These are phyloP conservation scores for Syzygium syzygioides DNA, from an alignment of 441 rosid genomes.

Conservation along the genomic window DNA sequence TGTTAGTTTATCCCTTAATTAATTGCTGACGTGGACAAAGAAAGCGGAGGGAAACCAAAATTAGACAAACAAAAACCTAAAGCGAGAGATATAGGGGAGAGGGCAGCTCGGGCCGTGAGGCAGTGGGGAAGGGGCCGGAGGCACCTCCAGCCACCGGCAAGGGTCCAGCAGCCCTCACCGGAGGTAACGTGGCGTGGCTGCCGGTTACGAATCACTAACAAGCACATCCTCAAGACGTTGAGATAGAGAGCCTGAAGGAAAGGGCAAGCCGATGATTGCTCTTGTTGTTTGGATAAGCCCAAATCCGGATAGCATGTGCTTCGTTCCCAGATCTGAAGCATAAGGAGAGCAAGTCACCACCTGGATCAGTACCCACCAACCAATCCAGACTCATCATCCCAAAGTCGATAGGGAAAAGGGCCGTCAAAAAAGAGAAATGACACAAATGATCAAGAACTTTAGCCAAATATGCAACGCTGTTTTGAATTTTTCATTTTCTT, in stretches of 20 bases:
- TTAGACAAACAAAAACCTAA: neutral
- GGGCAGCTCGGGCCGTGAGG: neutral
- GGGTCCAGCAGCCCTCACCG: neutral
- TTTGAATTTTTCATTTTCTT: fast-evolving
- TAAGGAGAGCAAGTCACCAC: neutral
- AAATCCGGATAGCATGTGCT: neutral
- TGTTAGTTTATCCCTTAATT: neutral
- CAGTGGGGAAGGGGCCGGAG: neutral
- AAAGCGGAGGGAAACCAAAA: neutral
- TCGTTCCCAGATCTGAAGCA: neutral
- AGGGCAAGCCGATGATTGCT: neutral
- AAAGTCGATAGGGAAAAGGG: neutral
- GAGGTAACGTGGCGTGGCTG: neutral
- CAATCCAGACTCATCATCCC: neutral
- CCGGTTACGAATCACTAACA: neutral
- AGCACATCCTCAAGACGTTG: neutral
- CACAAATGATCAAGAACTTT: fast-evolving
- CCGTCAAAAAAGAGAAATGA: neutral
- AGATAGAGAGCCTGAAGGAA: neutral
- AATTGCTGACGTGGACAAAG: neutral
- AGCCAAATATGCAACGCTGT: fast-evolving
- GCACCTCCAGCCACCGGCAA: neutral
- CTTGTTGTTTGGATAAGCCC: neutral
- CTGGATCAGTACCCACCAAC: neutral
- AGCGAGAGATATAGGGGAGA: neutral